These are phyloP conservation scores for Cystobasidiopsis lactophilus DNA, from an alignment of 768 basidiomycete genomes.

Conservation along the genomic window DNA sequence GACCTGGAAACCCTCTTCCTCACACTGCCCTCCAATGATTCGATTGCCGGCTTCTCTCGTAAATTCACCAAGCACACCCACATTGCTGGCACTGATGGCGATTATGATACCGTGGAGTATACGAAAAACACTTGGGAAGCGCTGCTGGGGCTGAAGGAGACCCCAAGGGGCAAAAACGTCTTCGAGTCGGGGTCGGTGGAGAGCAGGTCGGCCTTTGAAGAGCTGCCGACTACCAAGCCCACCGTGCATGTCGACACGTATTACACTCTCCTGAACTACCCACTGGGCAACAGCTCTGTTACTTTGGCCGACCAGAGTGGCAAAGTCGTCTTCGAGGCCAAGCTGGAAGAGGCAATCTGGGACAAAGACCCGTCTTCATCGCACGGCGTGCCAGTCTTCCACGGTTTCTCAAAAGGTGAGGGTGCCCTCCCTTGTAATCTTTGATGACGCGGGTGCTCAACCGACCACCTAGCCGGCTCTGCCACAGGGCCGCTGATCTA, in stretches of 20 bases:
- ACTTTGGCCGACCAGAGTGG: conserved; percentile 42
- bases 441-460: conserved; percentile 1
- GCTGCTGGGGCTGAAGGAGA: conserved; percentile 32
- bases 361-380: conserved; percentile 49
- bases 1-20: neutral
- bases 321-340: conserved; percentile 30
- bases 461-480: conserved; percentile 12
- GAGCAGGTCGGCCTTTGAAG: conserved; percentile 35
- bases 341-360: conserved; percentile 52
- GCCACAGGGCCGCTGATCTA: conserved; percentile 41
- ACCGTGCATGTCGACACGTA: conserved; percentile 66
- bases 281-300: conserved; percentile 39
- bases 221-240: conserved; percentile 26
- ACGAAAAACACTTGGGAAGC: conserved; percentile 47
- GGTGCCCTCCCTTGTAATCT: conserved; percentile 31
- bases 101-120: conserved; percentile 40
- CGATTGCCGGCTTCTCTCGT: neutral
- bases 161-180: conserved; percentile 30
- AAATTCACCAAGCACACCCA: conserved; percentile 29
- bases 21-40: neutral
- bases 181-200: conserved; percentile 46
- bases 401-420: conserved; percentile 58
- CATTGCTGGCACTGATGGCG: conserved; percentile 42
- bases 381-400: conserved; percentile 56
- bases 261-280: conserved; percentile 67